A percentile compares a stretch with the other conserved stretches of the same genome.
phyloP scores from a whole-genome alignment of 208 protist genomes.

The Wallacemonas sp. region DNA sequence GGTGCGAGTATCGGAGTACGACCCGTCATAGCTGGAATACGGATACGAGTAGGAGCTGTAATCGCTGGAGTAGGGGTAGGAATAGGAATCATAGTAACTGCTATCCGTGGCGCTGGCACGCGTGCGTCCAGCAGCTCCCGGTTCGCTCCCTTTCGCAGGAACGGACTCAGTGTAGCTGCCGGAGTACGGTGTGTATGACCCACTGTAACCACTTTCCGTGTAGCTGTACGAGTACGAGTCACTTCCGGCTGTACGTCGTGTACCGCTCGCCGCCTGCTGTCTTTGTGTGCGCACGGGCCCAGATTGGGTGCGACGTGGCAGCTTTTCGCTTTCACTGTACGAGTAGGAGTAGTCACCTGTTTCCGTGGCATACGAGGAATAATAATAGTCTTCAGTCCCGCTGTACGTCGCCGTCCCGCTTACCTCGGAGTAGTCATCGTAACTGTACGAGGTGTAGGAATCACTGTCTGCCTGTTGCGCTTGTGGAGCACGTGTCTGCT shows the following conservation, averaged over 20 bases:
- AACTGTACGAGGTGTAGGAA: conserved; percentile 10
- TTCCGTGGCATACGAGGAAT: not conserved
- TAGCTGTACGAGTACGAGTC: conserved; percentile 21
- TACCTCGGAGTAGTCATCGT: conserved; percentile 36
- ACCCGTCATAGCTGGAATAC: too few species aligned
- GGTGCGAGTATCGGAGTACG: not conserved
- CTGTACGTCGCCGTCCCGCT: conserved; percentile 6
- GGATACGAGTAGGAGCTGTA: conserved; percentile 16
- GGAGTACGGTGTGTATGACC: not conserved
- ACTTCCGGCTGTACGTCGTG: not conserved
- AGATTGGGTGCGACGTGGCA: too few species aligned
- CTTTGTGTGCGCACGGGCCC: too few species aligned
- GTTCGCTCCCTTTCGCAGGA: too few species aligned
- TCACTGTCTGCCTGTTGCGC: not conserved
- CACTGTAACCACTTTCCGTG: conserved; percentile 13
- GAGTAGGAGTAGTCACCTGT: conserved; percentile 2
- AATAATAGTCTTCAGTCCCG: conserved; percentile 3
- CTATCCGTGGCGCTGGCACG: too few species aligned
- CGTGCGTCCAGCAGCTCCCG: too few species aligned
- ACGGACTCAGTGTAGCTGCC: conserved; percentile 21
- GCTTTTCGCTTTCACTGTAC: conserved; percentile 17
- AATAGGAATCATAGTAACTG: conserved; percentile 26
- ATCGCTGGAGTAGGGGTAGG: conserved; percentile 12
- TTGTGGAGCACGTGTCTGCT: not conserved
- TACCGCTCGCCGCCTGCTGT: too few species aligned